Evolutionary conservation across 306 rosid species (phyloP).

Genomic region (Malus sylvestris): DNA sequence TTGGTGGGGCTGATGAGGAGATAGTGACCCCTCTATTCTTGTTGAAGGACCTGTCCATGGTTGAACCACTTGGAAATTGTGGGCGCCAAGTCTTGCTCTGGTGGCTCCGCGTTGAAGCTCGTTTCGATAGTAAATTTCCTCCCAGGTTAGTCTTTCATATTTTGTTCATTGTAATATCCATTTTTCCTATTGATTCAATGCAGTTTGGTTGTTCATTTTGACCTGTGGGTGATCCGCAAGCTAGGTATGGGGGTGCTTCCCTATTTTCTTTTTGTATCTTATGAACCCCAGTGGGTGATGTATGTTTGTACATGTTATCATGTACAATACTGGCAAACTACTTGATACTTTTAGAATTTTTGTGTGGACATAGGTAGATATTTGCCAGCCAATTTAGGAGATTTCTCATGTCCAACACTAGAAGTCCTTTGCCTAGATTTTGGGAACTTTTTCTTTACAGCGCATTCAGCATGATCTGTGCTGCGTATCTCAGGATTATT

Average conservation of each 20-base stretch:
- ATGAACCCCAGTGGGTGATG: neutral
- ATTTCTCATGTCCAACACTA: neutral
- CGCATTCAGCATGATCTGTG: neutral
- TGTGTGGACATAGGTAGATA: neutral
- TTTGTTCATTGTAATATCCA: neutral
- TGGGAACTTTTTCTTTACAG: neutral
- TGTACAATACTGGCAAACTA: neutral
- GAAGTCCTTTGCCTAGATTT: neutral
- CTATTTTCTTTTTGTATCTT: neutral
- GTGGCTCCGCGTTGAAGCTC: conserved; percentile 99
- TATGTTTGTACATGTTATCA: neutral
- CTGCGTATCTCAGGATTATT: neutral
- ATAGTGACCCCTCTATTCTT: conserved; percentile 75
- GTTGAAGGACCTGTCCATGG: conserved; percentile 66
- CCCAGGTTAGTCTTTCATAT: conserved; percentile 47
- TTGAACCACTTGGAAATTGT: conserved; percentile 92
- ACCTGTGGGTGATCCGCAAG: neutral
- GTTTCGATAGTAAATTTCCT: conserved; percentile 96
- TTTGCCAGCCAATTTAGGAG: neutral
- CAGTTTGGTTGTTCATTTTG: neutral
- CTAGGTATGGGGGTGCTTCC: neutral
- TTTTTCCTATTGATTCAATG: neutral
- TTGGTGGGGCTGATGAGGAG: conserved; percentile 46
- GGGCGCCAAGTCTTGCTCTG: conserved; percentile 90
- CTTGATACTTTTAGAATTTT: neutral